Percentiles rank a stretch among this genome's conserved stretches.
Evolutionary conservation across 371 early-diverging fungal species (phyloP).

Genomic region (Globomyces sp.): DNA sequence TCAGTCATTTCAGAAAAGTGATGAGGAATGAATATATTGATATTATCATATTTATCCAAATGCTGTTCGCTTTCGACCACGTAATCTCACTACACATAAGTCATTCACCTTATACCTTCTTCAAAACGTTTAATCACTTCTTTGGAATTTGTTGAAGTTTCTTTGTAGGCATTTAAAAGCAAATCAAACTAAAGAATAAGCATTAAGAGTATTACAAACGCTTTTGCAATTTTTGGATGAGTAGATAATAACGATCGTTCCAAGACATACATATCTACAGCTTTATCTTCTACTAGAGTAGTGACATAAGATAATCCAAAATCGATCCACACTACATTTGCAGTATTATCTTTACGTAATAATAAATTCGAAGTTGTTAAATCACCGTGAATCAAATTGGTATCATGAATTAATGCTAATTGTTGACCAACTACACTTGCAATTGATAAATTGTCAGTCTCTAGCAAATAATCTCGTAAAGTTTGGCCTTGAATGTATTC

Average conservation of each 20-base stretch:
- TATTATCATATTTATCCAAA: constrained; percentile 57
- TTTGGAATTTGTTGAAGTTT: constrained; percentile 51
- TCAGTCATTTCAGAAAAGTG: too few relatives aligned
- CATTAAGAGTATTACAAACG: constrained; percentile 54
- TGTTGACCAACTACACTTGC: constrained; percentile 57
- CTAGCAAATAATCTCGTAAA: constrained; percentile 66
- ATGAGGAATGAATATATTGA: too few relatives aligned
- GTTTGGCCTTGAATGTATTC: constrained; percentile 76
- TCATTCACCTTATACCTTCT: constrained; percentile 37
- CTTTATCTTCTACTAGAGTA: constrained; percentile 93
- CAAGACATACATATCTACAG: constrained; percentile 98
- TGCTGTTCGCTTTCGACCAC: constrained; percentile 91
- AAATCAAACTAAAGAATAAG: constrained; percentile 59
- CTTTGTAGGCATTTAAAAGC: constrained; percentile 68
- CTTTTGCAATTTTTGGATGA: constrained; percentile 70
- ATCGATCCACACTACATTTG: constrained; percentile 75
- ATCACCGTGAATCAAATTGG: constrained; percentile 96
- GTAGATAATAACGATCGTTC: constrained; percentile 93
- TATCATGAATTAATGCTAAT: constrained; percentile 80
- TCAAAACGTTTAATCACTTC: constrained; percentile 70
- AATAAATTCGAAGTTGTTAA: constrained; percentile 97
- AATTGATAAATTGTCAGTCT: constrained; percentile 16
- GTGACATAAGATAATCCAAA: constrained; percentile 95
- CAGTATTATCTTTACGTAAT: constrained; percentile 50
- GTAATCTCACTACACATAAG: constrained; percentile 60